Percentiles rank a stretch among this genome's conserved stretches.
phyloP scores from a whole-genome alignment of 352 stramenopile genomes.

The Phytophthora pini region DNA sequence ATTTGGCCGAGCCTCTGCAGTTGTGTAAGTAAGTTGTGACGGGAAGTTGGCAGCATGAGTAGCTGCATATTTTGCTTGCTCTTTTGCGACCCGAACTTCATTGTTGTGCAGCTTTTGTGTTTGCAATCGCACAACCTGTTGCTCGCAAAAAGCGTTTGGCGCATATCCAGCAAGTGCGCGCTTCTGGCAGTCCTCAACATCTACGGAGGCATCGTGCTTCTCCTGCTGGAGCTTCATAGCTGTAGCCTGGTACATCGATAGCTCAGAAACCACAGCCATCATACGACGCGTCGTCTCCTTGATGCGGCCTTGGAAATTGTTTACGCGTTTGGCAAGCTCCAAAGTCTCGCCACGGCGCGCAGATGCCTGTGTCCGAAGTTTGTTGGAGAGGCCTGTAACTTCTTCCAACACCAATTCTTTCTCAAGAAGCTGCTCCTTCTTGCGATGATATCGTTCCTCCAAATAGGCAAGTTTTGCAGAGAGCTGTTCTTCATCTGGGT shows the following conservation, averaged over 20 bases:
- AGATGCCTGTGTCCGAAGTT: conserved; percentile 81
- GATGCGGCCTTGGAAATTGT: conserved; percentile 90
- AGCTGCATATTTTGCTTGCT: conserved; percentile 45
- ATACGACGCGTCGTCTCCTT: conserved; percentile 93
- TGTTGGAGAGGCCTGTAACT: conserved; percentile 88
- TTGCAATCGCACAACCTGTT: conserved; percentile 72
- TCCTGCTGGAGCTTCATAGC: conserved; percentile 95
- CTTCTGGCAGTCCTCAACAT: conserved; percentile 72
- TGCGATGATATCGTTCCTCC: conserved; percentile 88
- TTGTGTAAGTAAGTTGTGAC: conserved; percentile 86
- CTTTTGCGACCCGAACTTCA: conserved; percentile 50
- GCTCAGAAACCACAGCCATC: conserved; percentile 95
- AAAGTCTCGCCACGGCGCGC: conserved; percentile 80
- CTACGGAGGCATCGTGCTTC: conserved; percentile 76
- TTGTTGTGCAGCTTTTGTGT: conserved; percentile 59
- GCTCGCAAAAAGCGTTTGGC: conserved; percentile 81
- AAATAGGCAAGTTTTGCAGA: conserved; percentile 84
- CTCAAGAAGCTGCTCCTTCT: conserved; percentile 94
- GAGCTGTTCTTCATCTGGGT: conserved; percentile 91
- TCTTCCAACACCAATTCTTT: conserved; percentile 96
- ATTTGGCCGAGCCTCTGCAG: conserved; percentile 91
- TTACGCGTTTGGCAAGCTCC: conserved; percentile 90
- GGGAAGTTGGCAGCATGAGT: conserved; percentile 69
- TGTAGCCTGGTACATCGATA: conserved; percentile 96
- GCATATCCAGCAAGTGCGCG: conserved; percentile 67